Evolutionary conservation across 2,329 filamentous ascomycete species (phyloP).

Genomic region (Neofusicoccum sp.): DNA sequence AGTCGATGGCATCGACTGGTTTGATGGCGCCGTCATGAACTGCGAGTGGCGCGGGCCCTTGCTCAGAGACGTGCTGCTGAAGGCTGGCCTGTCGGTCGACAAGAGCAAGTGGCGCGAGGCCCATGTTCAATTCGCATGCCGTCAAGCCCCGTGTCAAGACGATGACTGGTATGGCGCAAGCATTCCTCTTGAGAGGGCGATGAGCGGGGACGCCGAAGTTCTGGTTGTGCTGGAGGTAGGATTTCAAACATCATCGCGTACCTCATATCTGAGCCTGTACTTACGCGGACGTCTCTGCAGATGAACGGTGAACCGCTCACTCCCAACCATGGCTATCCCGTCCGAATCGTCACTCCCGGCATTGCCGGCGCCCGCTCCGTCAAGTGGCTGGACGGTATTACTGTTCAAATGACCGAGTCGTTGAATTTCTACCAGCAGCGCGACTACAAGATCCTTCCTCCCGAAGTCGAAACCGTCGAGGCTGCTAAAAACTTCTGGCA

Average conservation of each 20-base stretch:
- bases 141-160: conserved; percentile 52
- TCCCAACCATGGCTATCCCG: conserved; percentile 51
- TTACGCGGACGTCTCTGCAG: conserved; percentile 24
- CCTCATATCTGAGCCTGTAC: conserved; percentile 28
- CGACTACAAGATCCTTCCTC: conserved; percentile 60
- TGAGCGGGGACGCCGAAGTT: conserved; percentile 45
- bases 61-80: conserved; percentile 51
- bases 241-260: conserved; percentile 22
- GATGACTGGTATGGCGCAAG: conserved; percentile 59
- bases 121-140: conserved; percentile 58
- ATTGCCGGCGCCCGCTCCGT: conserved; percentile 55
- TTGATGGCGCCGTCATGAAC: conserved; percentile 61
- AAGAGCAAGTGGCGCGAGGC: conserved; percentile 31
- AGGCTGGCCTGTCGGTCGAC: conserved; percentile 42
- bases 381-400: conserved; percentile 57
- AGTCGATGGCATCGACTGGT: conserved; percentile 60
- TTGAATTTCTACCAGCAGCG: conserved; percentile 57
- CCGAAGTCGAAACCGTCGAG: conserved; percentile 48
- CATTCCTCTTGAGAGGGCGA: conserved; percentile 49
- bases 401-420: conserved; percentile 51
- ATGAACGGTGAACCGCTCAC: conserved; percentile 51
- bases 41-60: conserved; percentile 57
- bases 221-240: conserved; percentile 47
- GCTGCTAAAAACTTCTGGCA: conserved; percentile 55
- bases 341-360: conserved; percentile 53